Evolutionary conservation across 2,329 filamentous ascomycete species (phyloP), one percentile per base, ranked within the genome.

Genomic region (Furcasterigmium sp.): DNA sequence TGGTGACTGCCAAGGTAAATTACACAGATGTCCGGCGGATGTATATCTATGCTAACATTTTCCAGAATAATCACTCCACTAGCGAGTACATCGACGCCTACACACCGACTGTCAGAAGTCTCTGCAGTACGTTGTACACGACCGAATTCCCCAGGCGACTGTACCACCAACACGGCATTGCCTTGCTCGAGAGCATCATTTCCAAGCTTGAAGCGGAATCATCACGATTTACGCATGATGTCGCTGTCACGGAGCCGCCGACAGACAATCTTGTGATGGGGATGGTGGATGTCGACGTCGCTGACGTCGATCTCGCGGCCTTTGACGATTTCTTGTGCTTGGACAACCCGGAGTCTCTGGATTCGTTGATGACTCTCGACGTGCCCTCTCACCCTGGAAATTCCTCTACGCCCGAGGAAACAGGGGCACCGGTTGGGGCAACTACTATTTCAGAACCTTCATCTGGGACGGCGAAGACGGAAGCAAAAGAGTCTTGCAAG

Each of bases 1-100:
- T 78, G 40, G 64, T 71, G 42, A 65, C 64, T 11, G 75, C 74
- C 50, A 76, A 70, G 64, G 74, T 76, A 53, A 53, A 63, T 45
- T 4, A 32, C 15, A 17, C 21, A 17, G 4, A n/a, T 7, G 15
- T 13, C n/a, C 6, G 25, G 26, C 7, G 20, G 8, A 13, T 9
- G 14, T 30, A 18, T 28, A 9, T 25, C 38, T 45, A 35, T 49
- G 45, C 51, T 60, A 37, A 53, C 43, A n/a, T 30, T 21, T 11
- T 36, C 9, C n/a, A n/a, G n/a, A n/a, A n/a, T n/a, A n/a, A n/a
- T n/a, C n/a, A n/a, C n/a, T n/a, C n/a, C n/a, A 47, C 61, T 0
- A 50, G 57, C 6, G 43, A 51, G 8, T 70, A 66, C 48, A 70
- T 70, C 41, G 64, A 68, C 45, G 48, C 56, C 6, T 79, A 67